Evolutionary conservation across 441 rosid genomes (phyloP).

Genomic region (Croton setiger): DNA sequence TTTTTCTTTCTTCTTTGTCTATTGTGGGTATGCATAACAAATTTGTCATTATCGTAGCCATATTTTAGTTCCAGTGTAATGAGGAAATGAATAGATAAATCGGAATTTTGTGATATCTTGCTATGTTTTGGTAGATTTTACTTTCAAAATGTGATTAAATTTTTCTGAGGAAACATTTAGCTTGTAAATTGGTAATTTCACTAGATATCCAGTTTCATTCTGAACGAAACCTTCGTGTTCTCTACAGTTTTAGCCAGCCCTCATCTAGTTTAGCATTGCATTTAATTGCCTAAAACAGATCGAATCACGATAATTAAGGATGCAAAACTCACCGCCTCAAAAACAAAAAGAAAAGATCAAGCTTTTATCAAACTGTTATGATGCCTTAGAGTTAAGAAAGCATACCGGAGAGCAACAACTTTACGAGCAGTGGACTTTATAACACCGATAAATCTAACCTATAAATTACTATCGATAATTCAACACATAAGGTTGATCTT

Average conservation of each 20-base stretch:
- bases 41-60: too few species aligned
- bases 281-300: not conserved
- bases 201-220: not conserved
- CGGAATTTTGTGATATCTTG: not conserved
- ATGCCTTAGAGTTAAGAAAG: not conserved
- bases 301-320: not conserved
- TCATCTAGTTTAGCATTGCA: not conserved
- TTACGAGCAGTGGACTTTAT: not conserved
- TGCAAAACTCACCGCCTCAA: not conserved
- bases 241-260: not conserved
- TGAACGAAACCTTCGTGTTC: not conserved
- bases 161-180: not conserved
- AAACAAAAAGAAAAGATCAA: too few species aligned
- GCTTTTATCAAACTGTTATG: not conserved
- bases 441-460: not conserved
- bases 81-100: not conserved
- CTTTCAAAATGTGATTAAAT: not conserved
- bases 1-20: not conserved
- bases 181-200: not conserved
- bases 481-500: not conserved
- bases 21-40: not conserved
- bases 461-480: too few species aligned
- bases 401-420: not conserved
- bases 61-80: too few species aligned
- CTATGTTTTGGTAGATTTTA: not conserved